Evolutionary conservation across 208 protist genomes (phyloP).

Genomic region (Leishmania amazonensis): DNA sequence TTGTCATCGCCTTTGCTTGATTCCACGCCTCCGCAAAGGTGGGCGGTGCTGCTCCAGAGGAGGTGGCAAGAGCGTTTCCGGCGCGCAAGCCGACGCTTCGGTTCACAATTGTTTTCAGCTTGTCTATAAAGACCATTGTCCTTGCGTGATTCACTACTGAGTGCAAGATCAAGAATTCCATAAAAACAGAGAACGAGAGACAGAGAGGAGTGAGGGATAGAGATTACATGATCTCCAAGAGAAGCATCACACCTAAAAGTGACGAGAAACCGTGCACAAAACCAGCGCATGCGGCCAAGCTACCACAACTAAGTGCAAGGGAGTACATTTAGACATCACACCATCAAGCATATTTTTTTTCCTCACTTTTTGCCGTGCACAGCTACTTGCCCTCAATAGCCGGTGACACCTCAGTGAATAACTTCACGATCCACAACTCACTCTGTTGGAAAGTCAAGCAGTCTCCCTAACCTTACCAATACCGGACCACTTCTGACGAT

Average conservation of each 20-base stretch:
- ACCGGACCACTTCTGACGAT: background rate
- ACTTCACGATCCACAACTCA: background rate
- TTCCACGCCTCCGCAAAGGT: slow-evolving; percentile 57
- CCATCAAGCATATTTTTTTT: background rate
- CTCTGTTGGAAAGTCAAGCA: background rate
- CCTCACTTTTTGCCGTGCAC: background rate
- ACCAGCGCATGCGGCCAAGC: background rate
- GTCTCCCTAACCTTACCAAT: background rate
- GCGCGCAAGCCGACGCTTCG: slow-evolving; percentile 45
- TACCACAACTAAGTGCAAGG: background rate
- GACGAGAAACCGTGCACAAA: background rate
- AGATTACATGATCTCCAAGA: background rate
- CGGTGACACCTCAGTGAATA: background rate
- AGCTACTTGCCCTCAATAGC: background rate
- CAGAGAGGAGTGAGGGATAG: background rate
- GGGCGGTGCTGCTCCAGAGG: slow-evolving; percentile 34
- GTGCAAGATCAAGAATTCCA: background rate
- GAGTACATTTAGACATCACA: background rate
- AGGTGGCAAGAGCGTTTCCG: slow-evolving; percentile 53
- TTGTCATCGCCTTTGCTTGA: slow-evolving; percentile 64
- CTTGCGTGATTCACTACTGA: background rate
- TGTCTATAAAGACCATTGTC: slow-evolving; percentile 63
- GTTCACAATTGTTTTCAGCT: slow-evolving; percentile 80
- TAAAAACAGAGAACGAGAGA: background rate
- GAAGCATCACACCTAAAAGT: background rate